Base-by-base conservation (phyloP, 2,329 filamentous ascomycete genomes). In the Neonectria magnoliae region DNA sequence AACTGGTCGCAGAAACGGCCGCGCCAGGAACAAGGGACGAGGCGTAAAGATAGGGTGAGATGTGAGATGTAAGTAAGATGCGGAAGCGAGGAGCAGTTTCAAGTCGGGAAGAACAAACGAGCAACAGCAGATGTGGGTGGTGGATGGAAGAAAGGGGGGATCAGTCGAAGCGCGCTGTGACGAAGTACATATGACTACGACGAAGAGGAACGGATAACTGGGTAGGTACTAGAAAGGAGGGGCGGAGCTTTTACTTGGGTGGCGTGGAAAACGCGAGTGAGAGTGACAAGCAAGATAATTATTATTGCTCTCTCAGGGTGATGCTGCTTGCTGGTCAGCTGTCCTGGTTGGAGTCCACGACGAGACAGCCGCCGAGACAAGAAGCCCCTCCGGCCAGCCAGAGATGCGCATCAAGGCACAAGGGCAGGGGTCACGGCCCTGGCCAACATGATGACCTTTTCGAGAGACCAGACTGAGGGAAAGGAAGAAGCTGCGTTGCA, bases 1-100 rank as follows among this genome's bases (percentile, higher is more conserved):
- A 71, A 65, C 54, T 59, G 74, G 74, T 71, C 73, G 73, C 74
- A 76, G 71, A 73, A 73, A 73, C 67, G 73, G 74, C 60, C 73
- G 69, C 69, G 58, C 63, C 66, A 72, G 71, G 71, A 67, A 74
- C 71, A 60, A 47, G 42, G 55, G 42, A 59, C 36, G 22, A 64
- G 63, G 52, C 57, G 29, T 38, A 53, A 50, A 61, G 41, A 62
- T 29, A 48, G 42, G 52, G 47, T 52, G 60, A 45, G 48, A 64
- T 36, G 54, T n/a, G 25, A 51, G 27, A 48, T 51, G 51, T 57
- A 56, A 52, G n/a, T 27, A 41, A n/a, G 36, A 62, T 44, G 42
- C 20, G 33, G 42, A 44, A 18, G 29, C 16, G 41, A 52, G 59
- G 50, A 29, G 50, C 54, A 25, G 62, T 62, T 48, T 58, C 58